Conservation (phyloP, 129 eudicot species). For the Glebionis coronaria region DNA sequence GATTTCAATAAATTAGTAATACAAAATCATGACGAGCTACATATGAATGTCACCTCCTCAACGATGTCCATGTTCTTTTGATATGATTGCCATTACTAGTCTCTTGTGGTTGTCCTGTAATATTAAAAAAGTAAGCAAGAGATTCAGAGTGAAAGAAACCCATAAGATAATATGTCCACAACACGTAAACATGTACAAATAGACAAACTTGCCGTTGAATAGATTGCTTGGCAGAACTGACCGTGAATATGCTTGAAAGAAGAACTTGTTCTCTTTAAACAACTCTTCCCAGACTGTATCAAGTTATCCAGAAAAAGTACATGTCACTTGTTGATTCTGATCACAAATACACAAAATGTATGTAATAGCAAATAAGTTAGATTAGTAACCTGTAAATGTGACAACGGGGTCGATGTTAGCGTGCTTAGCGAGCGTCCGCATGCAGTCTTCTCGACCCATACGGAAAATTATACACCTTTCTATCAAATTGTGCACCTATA, state of each 20-base stretch:
- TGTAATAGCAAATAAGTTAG: not conserved
- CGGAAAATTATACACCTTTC: conserved; percentile 34
- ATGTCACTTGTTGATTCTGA: not conserved
- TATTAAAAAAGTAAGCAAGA: not conserved
- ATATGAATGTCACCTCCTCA: conserved; percentile 9
- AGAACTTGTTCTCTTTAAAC: conserved; percentile 24
- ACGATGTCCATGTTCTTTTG: conserved; percentile 16
- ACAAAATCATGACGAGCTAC: not conserved
- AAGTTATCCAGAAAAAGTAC: not conserved
- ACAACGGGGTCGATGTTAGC: conserved; percentile 28
- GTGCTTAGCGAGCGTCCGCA: conserved; percentile 29
- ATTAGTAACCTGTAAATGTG: conserved; percentile 28
- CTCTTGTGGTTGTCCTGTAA: conserved; percentile 15
- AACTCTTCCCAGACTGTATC: conserved; percentile 32
- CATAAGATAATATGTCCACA: not conserved
- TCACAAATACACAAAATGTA: not conserved
- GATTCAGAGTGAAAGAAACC: not conserved
- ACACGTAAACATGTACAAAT: not conserved
- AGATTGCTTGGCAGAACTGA: conserved; percentile 14
- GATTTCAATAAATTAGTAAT: conserved; percentile 1
- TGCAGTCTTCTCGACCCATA: conserved; percentile 35
- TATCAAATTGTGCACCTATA: conserved; percentile 32
- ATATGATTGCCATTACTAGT: not conserved
- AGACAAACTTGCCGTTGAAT: conserved; percentile 4
- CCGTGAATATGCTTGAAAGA: conserved; percentile 36